phyloP scores from a whole-genome alignment of 2,329 filamentous ascomycete species.

The Fusarium zealandicum region DNA sequence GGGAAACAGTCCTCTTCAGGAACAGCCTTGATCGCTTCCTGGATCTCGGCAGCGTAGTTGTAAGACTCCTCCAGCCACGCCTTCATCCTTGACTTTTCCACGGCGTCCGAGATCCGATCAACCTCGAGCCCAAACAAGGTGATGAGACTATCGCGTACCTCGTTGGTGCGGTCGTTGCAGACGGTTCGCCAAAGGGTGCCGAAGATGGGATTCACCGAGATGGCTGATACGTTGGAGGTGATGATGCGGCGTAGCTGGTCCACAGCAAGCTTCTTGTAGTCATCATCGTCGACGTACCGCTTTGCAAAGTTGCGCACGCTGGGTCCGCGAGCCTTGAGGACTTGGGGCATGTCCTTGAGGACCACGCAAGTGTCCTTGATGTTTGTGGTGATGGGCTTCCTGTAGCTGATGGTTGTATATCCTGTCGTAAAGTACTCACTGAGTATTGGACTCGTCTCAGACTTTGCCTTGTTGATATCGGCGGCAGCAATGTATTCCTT shows the following conservation, averaged over 20 bases:
- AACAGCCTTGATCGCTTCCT: conserved; percentile 47
- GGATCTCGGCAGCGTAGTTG: conserved; percentile 55
- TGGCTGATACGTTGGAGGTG: conserved; percentile 50
- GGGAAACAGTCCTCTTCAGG: conserved; percentile 51
- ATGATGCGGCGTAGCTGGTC: conserved; percentile 54
- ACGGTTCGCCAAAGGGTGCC: conserved; percentile 58
- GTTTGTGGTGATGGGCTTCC: conserved; percentile 4
- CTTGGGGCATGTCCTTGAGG: conserved; percentile 35
- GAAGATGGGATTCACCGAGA: conserved; percentile 59
- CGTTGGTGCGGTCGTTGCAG: conserved; percentile 54
- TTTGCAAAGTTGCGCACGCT: conserved; percentile 48
- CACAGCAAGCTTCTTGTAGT: conserved; percentile 50
- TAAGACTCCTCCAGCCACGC: conserved; percentile 60
- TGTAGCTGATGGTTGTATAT: neutral
- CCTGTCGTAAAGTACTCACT: conserved; percentile 7
- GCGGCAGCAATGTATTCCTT: conserved; percentile 16
- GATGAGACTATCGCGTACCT: conserved; percentile 51
- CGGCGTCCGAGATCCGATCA: conserved; percentile 43
- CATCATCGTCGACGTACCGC: conserved; percentile 49
- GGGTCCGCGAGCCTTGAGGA: conserved; percentile 36
- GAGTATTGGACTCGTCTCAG: neutral
- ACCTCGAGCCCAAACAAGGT: conserved; percentile 52
- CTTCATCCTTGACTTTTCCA: conserved; percentile 51
- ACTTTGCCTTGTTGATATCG: conserved; percentile 20
- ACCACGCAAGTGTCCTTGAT: conserved; percentile 12